phyloP scores from a whole-genome alignment of 805 yeast genomes.

The Citeromyces nyonsensis region DNA sequence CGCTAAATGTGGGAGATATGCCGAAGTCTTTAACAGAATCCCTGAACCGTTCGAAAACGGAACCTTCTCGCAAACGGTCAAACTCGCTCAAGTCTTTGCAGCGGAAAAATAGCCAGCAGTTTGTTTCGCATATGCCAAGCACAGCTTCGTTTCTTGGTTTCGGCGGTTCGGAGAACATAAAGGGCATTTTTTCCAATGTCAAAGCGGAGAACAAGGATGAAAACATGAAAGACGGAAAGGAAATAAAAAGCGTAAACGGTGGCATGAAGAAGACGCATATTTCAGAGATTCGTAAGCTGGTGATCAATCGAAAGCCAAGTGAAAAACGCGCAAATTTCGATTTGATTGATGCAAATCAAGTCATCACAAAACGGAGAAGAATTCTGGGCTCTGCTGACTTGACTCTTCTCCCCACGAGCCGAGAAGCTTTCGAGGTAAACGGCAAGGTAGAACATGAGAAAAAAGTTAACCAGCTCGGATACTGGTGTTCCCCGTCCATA shows the following conservation, averaged over 20 bases:
- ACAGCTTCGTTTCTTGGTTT: too few relatives aligned
- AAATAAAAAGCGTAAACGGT: too few relatives aligned
- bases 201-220: too few relatives aligned
- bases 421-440: conserved; percentile 2
- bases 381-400: background rate
- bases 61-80: background rate
- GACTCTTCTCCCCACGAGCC: conserved; percentile 1
- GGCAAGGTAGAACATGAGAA: conserved; percentile 1
- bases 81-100: too few relatives aligned
- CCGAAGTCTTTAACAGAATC: conserved; percentile 14
- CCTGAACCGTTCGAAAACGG: background rate
- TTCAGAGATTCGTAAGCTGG: too few relatives aligned
- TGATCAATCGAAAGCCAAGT: background rate
- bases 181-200: too few relatives aligned
- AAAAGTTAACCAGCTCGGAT: conserved; percentile 16
- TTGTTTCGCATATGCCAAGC: conserved; percentile 7
- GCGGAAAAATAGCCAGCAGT: conserved; percentile 4
- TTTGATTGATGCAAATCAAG: background rate
- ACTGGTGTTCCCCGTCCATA: conserved; percentile 63
- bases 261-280: too few relatives aligned
- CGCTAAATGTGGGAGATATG: conserved; percentile 6
- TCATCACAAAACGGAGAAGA: background rate
- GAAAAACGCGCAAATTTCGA: conserved; percentile 1
- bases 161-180: too few relatives aligned
- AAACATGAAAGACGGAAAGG: too few relatives aligned